Evolutionary conservation across 805 yeast species (phyloP).

Genomic region (Lachancea dasiensis): DNA sequence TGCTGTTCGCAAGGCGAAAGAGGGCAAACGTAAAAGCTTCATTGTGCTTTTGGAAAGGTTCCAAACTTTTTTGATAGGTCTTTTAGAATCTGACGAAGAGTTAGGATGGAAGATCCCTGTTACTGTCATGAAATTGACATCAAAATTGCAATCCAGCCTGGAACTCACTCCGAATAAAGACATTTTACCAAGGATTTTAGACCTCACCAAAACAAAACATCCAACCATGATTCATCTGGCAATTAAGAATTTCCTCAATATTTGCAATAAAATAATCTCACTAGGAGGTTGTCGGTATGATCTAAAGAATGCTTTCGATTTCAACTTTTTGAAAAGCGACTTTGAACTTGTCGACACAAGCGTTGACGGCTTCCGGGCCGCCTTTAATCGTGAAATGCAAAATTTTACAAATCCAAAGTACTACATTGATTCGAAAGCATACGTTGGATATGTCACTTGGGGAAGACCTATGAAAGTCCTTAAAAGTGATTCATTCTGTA

Average conservation of each 20-base stretch:
- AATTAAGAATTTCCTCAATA: constrained; percentile 51
- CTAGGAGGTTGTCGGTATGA: constrained; percentile 46
- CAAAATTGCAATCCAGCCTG: constrained; percentile 46
- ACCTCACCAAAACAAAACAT: constrained; percentile 52
- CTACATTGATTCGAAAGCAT: constrained; percentile 52
- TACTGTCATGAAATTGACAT: constrained; percentile 44
- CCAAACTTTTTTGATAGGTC: constrained; percentile 34
- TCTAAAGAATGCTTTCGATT: constrained; percentile 37
- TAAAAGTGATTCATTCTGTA: constrained; percentile 26
- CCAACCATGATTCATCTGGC: constrained; percentile 60
- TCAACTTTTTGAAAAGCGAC: constrained; percentile 40
- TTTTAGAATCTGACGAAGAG: constrained; percentile 15
- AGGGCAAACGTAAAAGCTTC: constrained; percentile 44
- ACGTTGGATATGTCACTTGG: constrained; percentile 75
- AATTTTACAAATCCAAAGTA: constrained; percentile 43
- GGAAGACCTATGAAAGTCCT: constrained; percentile 45
- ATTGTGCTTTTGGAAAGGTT: constrained; percentile 38
- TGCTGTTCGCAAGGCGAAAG: constrained; percentile 58
- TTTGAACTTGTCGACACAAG: constrained; percentile 41
- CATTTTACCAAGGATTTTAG: constrained; percentile 40
- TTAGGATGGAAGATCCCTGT: constrained; percentile 51
- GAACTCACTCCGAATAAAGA: constrained; percentile 42
- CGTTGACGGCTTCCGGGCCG: constrained; percentile 32
- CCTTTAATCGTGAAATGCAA: constrained; percentile 47
- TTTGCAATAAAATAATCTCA: constrained; percentile 41